phyloP scores from a whole-genome alignment of 495 filamentous ascomycete genomes.

The Aspergillus olivimuriae region DNA sequence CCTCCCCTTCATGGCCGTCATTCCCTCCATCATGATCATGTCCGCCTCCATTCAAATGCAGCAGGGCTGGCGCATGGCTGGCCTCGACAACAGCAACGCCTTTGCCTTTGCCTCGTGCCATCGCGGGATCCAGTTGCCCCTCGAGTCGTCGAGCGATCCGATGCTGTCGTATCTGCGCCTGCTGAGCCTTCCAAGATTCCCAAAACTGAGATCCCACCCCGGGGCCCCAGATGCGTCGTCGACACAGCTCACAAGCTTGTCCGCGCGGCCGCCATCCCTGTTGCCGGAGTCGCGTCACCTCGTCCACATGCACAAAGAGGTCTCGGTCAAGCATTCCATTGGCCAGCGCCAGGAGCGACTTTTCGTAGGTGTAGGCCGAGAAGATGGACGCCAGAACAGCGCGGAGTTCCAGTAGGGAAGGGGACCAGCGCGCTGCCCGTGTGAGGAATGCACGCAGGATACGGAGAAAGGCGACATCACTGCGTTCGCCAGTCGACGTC shows the following conservation, averaged over 20 bases:
- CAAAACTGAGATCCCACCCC: constrained; percentile 74
- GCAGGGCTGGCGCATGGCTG: constrained; percentile 8
- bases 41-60: too few species aligned
- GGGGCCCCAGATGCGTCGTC: constrained; percentile 80
- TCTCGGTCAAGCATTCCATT: constrained; percentile 84
- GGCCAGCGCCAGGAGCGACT: constrained; percentile 75
- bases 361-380: constrained; percentile 90
- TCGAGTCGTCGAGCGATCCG: constrained; percentile 25
- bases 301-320: constrained; percentile 76
- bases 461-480: constrained; percentile 74
- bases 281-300: constrained; percentile 68
- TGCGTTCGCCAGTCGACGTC: constrained; percentile 31
- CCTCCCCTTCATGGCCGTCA: constrained; percentile 8
- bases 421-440: constrained; percentile 71
- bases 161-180: constrained; percentile 38
- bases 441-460: constrained; percentile 88
- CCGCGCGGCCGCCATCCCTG: constrained; percentile 83
- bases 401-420: constrained; percentile 80
- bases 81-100: constrained; percentile 22
- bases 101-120: constrained; percentile 37
- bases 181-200: constrained; percentile 68
- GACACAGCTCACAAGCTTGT: constrained; percentile 82
- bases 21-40: constrained; percentile 12
- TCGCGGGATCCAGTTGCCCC: constrained; percentile 22
- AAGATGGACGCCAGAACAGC: constrained; percentile 83